phyloP scores from a whole-genome alignment of 345 rosid species.

The Populus deltoides region DNA sequence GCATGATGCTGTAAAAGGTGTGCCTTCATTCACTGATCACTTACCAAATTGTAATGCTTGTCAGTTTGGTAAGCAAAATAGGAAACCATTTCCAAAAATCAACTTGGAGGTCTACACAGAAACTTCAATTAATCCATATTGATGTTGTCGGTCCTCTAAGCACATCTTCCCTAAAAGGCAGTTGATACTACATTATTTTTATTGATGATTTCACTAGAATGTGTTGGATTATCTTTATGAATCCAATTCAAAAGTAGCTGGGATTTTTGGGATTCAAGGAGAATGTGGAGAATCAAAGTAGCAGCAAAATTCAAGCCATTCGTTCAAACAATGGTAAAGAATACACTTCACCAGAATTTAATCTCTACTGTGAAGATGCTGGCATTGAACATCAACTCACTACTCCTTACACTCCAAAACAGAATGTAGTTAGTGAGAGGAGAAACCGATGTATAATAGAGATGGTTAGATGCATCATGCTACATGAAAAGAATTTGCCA shows the following conservation, averaged over 20 bases:
- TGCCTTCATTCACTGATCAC: background rate
- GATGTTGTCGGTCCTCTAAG: background rate
- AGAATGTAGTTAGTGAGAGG: rapidly evolving
- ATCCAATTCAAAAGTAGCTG: too few species aligned
- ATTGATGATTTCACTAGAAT: conserved; percentile 1
- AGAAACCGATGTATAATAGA: too few species aligned
- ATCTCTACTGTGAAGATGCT: too few species aligned
- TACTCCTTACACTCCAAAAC: too few species aligned
- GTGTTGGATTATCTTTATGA: background rate
- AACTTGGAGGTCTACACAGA: background rate
- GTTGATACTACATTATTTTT: background rate
- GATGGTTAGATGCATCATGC: too few species aligned
- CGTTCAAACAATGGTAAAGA: too few species aligned
- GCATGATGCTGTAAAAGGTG: background rate
- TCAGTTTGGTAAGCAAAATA: background rate
- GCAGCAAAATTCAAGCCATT: background rate
- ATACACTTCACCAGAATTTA: too few species aligned
- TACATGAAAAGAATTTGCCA: too few species aligned
- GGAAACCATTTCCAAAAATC: background rate
- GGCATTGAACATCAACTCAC: too few species aligned
- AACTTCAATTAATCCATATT: background rate
- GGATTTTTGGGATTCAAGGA: background rate
- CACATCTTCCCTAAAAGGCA: background rate
- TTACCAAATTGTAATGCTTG: background rate
- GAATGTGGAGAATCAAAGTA: conserved; percentile 1